phyloP scores from a whole-genome alignment of 2,329 filamentous ascomycete genomes.

The Lithohypha guttulata region DNA sequence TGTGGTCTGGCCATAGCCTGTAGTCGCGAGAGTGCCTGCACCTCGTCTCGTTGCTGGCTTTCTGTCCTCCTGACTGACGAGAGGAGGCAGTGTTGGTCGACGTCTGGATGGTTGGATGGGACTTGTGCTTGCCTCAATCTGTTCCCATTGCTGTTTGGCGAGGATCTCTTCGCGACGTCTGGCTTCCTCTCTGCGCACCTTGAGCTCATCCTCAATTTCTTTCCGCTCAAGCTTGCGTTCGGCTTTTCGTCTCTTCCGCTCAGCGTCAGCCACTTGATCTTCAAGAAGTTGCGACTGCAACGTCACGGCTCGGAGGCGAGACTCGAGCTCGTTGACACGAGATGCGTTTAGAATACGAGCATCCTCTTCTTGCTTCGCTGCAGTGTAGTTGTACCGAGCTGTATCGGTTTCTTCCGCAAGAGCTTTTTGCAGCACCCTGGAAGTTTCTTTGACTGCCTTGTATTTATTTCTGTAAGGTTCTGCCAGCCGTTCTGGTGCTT shows the following conservation, averaged over 20 bases:
- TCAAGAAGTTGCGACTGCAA: slow-evolving; percentile 3
- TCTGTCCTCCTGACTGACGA: background rate
- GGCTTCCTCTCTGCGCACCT: background rate
- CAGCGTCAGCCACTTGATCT: slow-evolving; percentile 2
- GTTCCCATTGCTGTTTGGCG: slow-evolving; percentile 4
- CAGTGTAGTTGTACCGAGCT: slow-evolving; percentile 4
- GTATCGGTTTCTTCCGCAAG: slow-evolving; percentile 4
- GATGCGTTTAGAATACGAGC: background rate
- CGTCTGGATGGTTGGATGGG: background rate
- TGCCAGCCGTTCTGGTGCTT: background rate
- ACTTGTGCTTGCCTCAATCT: slow-evolving; percentile 7
- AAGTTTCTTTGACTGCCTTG: slow-evolving; percentile 5
- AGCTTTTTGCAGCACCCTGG: slow-evolving; percentile 5
- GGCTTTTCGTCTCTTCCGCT: slow-evolving; percentile 2
- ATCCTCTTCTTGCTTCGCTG: slow-evolving; percentile 6
- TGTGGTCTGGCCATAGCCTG: background rate
- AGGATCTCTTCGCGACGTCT: slow-evolving; percentile 1
- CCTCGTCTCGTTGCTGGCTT: background rate
- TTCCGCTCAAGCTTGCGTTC: slow-evolving; percentile 4
- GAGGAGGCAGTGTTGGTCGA: background rate
- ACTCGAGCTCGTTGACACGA: background rate
- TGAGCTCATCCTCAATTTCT: slow-evolving; percentile 2
- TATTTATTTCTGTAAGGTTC: slow-evolving; percentile 7
- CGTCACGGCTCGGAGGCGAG: background rate
- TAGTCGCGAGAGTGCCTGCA: background rate